These are phyloP conservation scores for Talaromyces marneffei DNA, from an alignment of 2,329 filamentous ascomycete species.

Conservation along the genomic window DNA sequence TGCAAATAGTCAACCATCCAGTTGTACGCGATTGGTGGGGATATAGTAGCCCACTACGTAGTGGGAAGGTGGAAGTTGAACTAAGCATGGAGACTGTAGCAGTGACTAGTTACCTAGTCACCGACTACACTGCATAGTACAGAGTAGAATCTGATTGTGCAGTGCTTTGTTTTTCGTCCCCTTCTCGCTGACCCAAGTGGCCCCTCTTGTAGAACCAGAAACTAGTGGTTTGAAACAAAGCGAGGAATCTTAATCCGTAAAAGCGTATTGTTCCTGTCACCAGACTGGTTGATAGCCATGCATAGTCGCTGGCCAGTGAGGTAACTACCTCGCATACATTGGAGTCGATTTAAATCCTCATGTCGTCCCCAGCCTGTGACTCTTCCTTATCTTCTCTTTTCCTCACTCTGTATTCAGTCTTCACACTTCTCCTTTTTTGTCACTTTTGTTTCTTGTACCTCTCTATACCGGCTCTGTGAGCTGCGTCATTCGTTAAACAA, in stretches of 20 bases:
- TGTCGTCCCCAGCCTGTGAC: background rate
- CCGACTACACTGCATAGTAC: background rate
- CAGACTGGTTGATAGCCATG: background rate
- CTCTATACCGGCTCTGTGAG: constrained; percentile 12
- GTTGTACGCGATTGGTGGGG: background rate
- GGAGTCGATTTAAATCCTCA: constrained; percentile 4
- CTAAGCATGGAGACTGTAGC: background rate
- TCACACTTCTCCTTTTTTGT: background rate
- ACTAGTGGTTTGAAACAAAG: constrained; percentile 3
- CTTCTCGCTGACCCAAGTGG: background rate
- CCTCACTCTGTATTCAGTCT: background rate
- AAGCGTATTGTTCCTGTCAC: background rate
- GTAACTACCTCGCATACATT: background rate
- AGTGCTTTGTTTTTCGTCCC: background rate
- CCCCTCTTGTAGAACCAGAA: background rate
- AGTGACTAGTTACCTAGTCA: background rate
- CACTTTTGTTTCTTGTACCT: constrained; percentile 18
- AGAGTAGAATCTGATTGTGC: background rate
- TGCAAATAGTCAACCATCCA: background rate
- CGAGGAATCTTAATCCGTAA: background rate
- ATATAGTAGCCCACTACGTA: background rate
- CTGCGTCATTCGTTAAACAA: constrained; percentile 18
- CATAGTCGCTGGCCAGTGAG: background rate
- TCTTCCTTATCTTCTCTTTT: background rate
- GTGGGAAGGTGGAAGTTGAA: background rate